Evolutionary conservation across 2,329 filamentous ascomycete species (phyloP).

Genomic region (Neurospora sp.): DNA sequence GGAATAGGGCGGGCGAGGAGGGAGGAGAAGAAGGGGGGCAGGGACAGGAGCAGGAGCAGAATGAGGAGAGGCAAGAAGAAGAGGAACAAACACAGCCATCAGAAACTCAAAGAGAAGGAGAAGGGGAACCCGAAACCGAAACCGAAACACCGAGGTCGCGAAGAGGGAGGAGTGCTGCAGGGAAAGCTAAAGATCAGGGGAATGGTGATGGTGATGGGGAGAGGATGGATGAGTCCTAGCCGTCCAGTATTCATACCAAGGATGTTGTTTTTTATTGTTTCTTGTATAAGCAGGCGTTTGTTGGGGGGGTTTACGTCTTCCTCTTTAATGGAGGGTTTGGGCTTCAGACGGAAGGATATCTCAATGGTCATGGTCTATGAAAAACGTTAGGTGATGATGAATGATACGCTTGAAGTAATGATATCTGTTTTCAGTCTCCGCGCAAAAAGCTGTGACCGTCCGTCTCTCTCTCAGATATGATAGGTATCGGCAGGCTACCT

Average conservation of each 20-base stretch:
- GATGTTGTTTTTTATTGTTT: not conserved
- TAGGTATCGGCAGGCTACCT: not conserved
- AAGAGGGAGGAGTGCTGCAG: not conserved
- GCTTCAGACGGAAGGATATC: not conserved
- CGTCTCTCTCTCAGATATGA: not conserved
- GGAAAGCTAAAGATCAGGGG: not conserved
- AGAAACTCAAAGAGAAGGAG: not conserved
- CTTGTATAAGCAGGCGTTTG: not conserved
- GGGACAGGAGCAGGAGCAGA: not conserved
- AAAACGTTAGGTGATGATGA: not conserved
- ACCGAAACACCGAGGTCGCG: not conserved
- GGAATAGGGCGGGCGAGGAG: no score
- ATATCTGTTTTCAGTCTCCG: not conserved
- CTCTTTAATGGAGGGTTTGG: not conserved
- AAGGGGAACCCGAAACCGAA: not conserved
- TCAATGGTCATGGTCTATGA: not conserved
- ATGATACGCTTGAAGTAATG: not conserved
- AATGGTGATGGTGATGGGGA: conserved; percentile 4
- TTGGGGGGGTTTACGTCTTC: not conserved
- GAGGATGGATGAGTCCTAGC: conserved; percentile 21
- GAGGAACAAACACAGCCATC: not conserved
- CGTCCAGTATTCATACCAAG: no score
- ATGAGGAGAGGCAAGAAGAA: not conserved
- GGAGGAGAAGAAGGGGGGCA: not conserved
- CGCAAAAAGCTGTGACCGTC: not conserved